Base-by-base conservation (phyloP, 2,329 filamentous ascomycete genomes). In the Lecanoromycetidae sp. region DNA sequence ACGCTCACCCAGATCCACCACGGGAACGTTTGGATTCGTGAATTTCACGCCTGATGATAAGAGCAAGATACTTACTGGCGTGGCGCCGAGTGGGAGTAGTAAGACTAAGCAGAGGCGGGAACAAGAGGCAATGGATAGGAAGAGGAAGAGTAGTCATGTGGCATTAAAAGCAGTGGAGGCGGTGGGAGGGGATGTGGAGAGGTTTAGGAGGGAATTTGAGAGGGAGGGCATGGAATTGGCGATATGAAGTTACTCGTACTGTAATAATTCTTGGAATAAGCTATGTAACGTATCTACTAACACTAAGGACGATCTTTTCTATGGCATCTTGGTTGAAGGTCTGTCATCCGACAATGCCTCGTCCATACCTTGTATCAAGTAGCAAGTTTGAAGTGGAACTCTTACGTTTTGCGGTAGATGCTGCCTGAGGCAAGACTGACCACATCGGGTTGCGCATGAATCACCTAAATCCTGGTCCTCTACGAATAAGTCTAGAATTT, bases 61-160 rank as follows among this genome's bases (percentile, higher is more conserved):
- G 57, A 70, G 75, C 12, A 77, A 83, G 60, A 80, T 98, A 35
- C 77, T 98, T 64, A 86, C 78, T 6, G 90, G 88, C 4, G 91
- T 98, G 10, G 91, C 91, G 37, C 90, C 90, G 1, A 88, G 82
- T 54, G 91, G 91, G 8, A 87, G 81, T 56, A 84, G 79, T 55
- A 96, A 96, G 75, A 96, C 91, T 7, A 95, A 95, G 62, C 87
- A 87, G n/a, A 70, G 87, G 46, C 71, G 91, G 42, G 90, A 96
- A 64, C 84, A 86, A 62, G 90, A 95, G 67, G 86, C 86, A 1
- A 71, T 76, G 44, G 90, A 95, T 59, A 80, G 82, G 64, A 71
- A 84, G 57, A 68, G 80, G 55, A 73, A 75, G 60, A 60, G 88
- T 46, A 80, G 75, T 57, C 77, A 84, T 62, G 78, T 79, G 6